Evolutionary conservation across 768 basidiomycete species (phyloP), one percentile per base, ranked within the genome.

Genomic region (Trametes elegans): DNA sequence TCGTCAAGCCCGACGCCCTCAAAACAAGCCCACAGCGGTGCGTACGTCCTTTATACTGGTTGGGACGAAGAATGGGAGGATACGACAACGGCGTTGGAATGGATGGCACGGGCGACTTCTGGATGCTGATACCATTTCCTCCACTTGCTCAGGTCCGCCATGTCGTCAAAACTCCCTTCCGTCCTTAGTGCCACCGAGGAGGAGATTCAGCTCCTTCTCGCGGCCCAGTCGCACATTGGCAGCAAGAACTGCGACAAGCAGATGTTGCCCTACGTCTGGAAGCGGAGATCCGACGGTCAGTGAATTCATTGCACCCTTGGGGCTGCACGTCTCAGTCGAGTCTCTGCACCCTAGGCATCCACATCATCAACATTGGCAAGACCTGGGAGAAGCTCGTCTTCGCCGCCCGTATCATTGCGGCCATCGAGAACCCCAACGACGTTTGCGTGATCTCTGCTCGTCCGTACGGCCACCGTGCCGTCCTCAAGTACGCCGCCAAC

Each of bases 221-320:
- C 94, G 68, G 97, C 97, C 19, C 92, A 98, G 79, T 88, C 86
- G 73, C 96, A 98, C 71, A 88, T 98, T 61, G 96, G 95, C 71
- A 93, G 88, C 63, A 98, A 98, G 89, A 97, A 98, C 77, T 96
- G 94, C 79, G 96, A 98, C 73, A 97, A 94, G 85, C 90, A 94
- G 74, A 99, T 99, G 97, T 85, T 89, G 68, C 81, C 91, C 51
- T 99, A 99, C 74, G 92, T 99, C 75, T 98, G 87, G 88, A 98
- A 95, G 80, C 80, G 96, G 72, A 84, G 97, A 69, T 71, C 86
- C 59, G 97, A 99, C 75, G 97, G 97, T 95, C 66, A 73, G 90
- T 73, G 38, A 28, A 28, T 52, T 46, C 7, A 16, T 54, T 26
- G 40, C 46, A 21, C 46, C 45, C 29, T 52, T 49, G 53, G 49